Conservation (phyloP, 108 stramenopile genomes). For the Skeletonema potamos region DNA sequence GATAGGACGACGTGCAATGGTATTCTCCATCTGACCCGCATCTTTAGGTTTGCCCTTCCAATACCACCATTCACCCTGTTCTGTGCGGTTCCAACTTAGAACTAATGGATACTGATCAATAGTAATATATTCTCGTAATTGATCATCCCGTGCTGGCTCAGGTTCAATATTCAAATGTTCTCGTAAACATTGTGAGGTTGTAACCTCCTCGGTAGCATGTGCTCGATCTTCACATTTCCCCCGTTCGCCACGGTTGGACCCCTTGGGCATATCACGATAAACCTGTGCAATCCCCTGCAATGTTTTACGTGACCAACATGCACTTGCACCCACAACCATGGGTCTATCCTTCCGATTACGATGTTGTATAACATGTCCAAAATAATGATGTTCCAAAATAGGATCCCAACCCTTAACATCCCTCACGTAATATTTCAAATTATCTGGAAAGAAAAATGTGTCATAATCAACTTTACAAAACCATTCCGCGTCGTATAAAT, state of each 20-base stretch:
- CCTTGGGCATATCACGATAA: slow-evolving; percentile 48
- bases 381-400: slow-evolving; percentile 40
- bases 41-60: slow-evolving; percentile 45
- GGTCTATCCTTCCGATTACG: slow-evolving; percentile 6
- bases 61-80: slow-evolving; percentile 58
- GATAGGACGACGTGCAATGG: slow-evolving; percentile 38
- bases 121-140: slow-evolving; percentile 31
- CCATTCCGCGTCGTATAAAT: slow-evolving; percentile 46
- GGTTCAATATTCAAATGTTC: slow-evolving; percentile 41
- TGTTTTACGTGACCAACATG: slow-evolving; percentile 45
- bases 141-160: slow-evolving; percentile 35
- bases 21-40: slow-evolving; percentile 42
- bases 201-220: slow-evolving; percentile 41
- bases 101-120: slow-evolving; percentile 13
- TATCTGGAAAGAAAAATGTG: slow-evolving; percentile 54
- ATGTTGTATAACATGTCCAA: slow-evolving; percentile 42
- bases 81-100: slow-evolving; percentile 40
- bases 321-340: slow-evolving; percentile 47
- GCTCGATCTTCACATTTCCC: slow-evolving; percentile 50
- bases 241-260: slow-evolving; percentile 21
- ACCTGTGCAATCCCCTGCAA: slow-evolving; percentile 41
- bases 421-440: slow-evolving; percentile 39
- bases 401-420: slow-evolving; percentile 40
- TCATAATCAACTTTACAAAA: slow-evolving; percentile 54
- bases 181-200: slow-evolving; percentile 28